Evolutionary conservation across 2,329 filamentous ascomycete genomes (phyloP).

Genomic region (Colletotrichum tamarilloi): DNA sequence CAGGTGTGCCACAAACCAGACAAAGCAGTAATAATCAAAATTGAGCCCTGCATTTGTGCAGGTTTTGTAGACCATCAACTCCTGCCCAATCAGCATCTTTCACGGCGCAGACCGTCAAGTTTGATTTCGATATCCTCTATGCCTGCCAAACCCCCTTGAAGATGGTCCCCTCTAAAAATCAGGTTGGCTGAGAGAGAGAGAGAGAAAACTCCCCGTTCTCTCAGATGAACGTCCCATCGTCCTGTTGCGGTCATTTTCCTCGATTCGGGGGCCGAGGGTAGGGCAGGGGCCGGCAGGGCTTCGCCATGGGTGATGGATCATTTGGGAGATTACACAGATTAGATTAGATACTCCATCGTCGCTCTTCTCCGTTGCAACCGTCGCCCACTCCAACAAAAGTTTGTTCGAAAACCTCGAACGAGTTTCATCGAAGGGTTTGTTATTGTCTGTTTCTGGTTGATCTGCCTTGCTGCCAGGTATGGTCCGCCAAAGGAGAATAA

Average conservation of each 20-base stretch:
- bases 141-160: background rate
- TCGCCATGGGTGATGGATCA: background rate
- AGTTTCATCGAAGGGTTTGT: background rate
- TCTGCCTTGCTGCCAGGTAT: background rate
- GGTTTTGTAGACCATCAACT: background rate
- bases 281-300: background rate
- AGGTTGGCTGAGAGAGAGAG: conserved; percentile 4
- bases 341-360: background rate
- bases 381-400: background rate
- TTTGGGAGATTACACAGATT: conserved; percentile 23
- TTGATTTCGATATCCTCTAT: background rate
- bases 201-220: background rate
- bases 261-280: conserved; percentile 8
- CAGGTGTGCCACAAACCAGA: background rate
- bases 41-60: background rate
- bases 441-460: background rate
- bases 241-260: conserved; percentile 15
- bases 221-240: conserved; percentile 21
- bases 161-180: conserved; percentile 26
- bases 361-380: background rate
- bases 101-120: background rate
- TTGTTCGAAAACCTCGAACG: too few relatives aligned
- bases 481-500: background rate
- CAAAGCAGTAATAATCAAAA: background rate
- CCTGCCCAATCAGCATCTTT: background rate